These are phyloP conservation scores for Eremothecium sinecaudum DNA, from an alignment of 1,139 yeast genomes.

Conservation along the genomic window DNA sequence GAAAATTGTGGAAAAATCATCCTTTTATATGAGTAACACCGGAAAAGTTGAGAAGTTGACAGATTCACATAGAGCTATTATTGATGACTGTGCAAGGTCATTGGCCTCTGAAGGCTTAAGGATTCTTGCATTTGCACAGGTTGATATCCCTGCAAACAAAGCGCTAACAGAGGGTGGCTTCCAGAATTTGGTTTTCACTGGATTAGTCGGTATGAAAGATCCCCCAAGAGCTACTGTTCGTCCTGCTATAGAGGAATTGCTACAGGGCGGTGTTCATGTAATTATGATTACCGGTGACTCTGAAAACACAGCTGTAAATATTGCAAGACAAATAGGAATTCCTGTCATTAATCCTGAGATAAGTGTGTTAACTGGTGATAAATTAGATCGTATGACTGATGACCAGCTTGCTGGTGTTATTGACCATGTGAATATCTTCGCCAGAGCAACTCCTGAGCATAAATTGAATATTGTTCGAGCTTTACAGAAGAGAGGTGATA, in stretches of 20 bases:
- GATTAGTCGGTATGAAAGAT: conserved; percentile 89
- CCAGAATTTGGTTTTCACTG: conserved; percentile 60
- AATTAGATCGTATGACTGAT: conserved; percentile 61
- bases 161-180: conserved; percentile 38
- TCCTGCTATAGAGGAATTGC: conserved; percentile 57
- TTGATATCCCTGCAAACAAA: conserved; percentile 19
- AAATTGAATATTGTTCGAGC: conserved; percentile 88
- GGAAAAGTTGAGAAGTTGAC: conserved; percentile 48
- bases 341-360: conserved; percentile 55
- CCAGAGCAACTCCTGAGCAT: conserved; percentile 95
- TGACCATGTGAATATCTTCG: conserved; percentile 79
- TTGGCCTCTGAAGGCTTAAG: conserved; percentile 82
- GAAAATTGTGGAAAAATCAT: conserved; percentile 54
- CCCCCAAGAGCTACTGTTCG: conserved; percentile 88
- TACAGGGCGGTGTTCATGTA: conserved; percentile 90
- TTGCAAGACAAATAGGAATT: conserved; percentile 89
- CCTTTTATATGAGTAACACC: conserved; percentile 46
- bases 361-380: conserved; percentile 76
- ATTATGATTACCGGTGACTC: conserved; percentile 97
- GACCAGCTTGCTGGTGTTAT: conserved; percentile 64
- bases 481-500: conserved; percentile 82
- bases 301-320: conserved; percentile 82
- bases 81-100: conserved; percentile 47
- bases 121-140: conserved; percentile 69
- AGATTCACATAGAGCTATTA: conserved; percentile 38